phyloP scores from a whole-genome alignment of 176 grass and related monocot species.

The Cenchrus fungigraminus region DNA sequence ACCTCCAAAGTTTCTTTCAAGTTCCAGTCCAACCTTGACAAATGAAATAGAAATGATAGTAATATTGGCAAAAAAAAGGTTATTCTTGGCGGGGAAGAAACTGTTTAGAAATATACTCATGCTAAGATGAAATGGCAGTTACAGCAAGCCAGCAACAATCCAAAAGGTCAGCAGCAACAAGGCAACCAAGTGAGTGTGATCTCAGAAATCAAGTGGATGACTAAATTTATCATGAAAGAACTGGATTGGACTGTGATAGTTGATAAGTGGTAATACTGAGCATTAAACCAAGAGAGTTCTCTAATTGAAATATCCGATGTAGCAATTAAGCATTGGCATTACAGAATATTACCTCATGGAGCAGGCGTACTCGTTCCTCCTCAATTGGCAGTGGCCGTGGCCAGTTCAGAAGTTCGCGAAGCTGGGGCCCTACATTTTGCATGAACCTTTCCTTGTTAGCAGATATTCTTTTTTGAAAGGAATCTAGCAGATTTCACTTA shows the following conservation, averaged over 20 bases:
- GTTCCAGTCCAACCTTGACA: conserved; percentile 72
- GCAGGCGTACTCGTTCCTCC: conserved; percentile 85
- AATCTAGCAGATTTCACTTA: background rate
- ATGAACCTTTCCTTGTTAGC: conserved; percentile 30
- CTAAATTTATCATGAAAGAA: conserved; percentile 3
- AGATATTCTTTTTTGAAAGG: background rate
- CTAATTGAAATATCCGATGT: background rate
- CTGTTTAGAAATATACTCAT: background rate
- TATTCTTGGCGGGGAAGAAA: background rate
- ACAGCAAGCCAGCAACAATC: background rate
- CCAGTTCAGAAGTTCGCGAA: conserved; percentile 84
- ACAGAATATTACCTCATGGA: conserved; percentile 75
- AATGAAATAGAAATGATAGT: conserved; percentile 6
- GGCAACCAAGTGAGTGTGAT: background rate
- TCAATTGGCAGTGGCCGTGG: conserved; percentile 85
- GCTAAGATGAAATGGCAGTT: background rate
- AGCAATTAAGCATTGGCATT: background rate
- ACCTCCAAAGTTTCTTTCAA: conserved; percentile 80
- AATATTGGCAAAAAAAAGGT: background rate
- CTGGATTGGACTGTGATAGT: background rate
- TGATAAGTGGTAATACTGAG: background rate
- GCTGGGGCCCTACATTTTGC: conserved; percentile 64
- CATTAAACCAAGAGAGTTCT: background rate
- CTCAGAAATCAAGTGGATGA: background rate
- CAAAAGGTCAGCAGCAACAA: background rate